phyloP scores from a whole-genome alignment of 2,329 filamentous ascomycete species.

The Penicillium sp. region DNA sequence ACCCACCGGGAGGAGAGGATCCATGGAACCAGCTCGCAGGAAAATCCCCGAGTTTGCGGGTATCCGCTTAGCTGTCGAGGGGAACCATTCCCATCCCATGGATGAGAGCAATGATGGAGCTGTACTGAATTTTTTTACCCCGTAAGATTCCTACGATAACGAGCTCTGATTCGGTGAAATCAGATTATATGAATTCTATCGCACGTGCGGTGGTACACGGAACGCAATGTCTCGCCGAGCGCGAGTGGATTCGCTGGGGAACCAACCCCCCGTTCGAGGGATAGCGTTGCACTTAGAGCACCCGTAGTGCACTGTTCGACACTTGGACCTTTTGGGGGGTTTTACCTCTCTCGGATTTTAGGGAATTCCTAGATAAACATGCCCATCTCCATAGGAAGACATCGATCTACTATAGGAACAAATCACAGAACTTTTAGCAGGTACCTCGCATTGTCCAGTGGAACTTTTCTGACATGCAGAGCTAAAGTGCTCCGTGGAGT shows the following conservation, averaged over 20 bases:
- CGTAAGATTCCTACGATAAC: background rate
- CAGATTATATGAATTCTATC: background rate
- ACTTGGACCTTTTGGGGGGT: background rate
- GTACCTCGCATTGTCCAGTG: too few relatives aligned
- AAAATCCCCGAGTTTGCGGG: background rate
- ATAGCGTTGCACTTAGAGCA: conserved; percentile 5
- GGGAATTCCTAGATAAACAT: too few relatives aligned
- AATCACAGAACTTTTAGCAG: too few relatives aligned
- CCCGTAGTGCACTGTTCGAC: background rate
- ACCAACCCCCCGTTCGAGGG: background rate
- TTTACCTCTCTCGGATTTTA: background rate
- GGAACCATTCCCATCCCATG: background rate
- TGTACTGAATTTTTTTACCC: background rate
- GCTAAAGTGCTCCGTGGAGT: background rate
- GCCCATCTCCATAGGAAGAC: too few relatives aligned
- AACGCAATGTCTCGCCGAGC: conserved; percentile 3
- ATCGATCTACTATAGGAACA: too few relatives aligned
- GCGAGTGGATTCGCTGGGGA: background rate
- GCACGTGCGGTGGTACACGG: conserved; percentile 7
- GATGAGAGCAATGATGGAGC: background rate
- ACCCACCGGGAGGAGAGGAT: background rate
- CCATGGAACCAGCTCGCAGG: conserved; percentile 11
- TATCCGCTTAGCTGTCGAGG: background rate
- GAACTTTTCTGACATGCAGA: background rate
- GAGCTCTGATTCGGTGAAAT: background rate